These are phyloP conservation scores for Collybiopsis luxurians DNA, from an alignment of 768 basidiomycete species.

Conservation along the genomic window DNA sequence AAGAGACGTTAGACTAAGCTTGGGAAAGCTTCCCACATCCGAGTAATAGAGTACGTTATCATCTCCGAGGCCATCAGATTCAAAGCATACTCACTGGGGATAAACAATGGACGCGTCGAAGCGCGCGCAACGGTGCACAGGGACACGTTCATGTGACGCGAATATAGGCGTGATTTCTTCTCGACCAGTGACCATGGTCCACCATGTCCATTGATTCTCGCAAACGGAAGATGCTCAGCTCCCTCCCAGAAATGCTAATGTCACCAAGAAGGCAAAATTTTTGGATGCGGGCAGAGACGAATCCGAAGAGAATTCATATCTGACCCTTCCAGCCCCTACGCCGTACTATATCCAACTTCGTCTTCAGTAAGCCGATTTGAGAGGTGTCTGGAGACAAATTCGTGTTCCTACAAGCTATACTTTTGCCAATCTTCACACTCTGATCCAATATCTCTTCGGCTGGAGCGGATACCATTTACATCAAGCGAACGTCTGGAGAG, in stretches of 20 bases:
- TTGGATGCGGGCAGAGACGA: not conserved
- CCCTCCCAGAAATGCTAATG: not conserved
- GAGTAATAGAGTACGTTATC: no score
- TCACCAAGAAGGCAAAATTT: not conserved
- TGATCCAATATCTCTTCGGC: slow-evolving; percentile 14
- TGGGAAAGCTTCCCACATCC: not conserved
- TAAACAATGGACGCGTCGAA: no score
- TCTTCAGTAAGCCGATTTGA: not conserved
- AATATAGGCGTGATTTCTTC: no score
- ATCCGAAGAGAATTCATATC: not conserved
- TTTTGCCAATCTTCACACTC: slow-evolving; percentile 13
- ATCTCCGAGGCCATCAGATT: no score
- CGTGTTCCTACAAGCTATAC: slow-evolving; percentile 13
- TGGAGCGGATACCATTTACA: slow-evolving; percentile 9
- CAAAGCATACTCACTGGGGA: no score
- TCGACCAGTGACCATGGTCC: not conserved
- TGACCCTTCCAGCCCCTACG: slow-evolving; percentile 10
- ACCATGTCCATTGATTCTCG: not conserved
- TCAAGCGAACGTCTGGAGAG: not conserved
- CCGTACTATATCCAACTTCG: not conserved
- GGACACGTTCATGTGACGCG: no score
- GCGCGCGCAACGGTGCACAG: no score
- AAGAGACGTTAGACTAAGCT: not conserved
- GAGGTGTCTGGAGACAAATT: slow-evolving; percentile 11
- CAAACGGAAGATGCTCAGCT: not conserved